Base-by-base conservation (phyloP, 164 flowering plant genomes). In the Hamamelis virginiana region DNA sequence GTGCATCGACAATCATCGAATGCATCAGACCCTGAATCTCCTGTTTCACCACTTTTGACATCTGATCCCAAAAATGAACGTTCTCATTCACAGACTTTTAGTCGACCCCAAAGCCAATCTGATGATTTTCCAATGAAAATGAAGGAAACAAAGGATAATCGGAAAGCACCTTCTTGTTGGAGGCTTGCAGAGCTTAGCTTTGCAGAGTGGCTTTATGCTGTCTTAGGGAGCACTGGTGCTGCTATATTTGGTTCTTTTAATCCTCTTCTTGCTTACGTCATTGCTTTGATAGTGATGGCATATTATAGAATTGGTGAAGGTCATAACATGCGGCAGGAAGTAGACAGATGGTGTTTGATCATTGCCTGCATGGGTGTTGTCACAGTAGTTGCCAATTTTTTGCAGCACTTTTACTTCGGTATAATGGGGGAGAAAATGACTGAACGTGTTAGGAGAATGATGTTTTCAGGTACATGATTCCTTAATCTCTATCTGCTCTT, bases 371-470 rank as follows among this genome's bases (percentile, higher is more conserved):
- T 95, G 97, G 98, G 98, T 61, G 43, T 95, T 74, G 92, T 92
- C 67, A 92, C 99, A 10, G 99, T 95, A 69, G 83, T 95, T 69
- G 94, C 98, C 46, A 92, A 95, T 64, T 95, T 90, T 74, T 72
- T 95, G 86, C 98, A 92, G 80, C 99, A 95, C 78, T 92, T 92
- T 69, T 95, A 92, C 78, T 95, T 95, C 83, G 99, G 98, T 68
- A 91, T 92, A 33, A 95, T 95, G 99, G 99, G 99, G 60, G 99
- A 95, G 84, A 92, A 92, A 78, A 92, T 95, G 98, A 95, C 99
- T n/a, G 98, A 92, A 70, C 83, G 97, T 64, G 98, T 95, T 55
- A 82, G 99, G 70, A 89, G 98, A 83, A 92, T 92, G 97, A 92
- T 95, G 97, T 95, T 92, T 77, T 92, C 97, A 77, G 98, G 98